Base-by-base conservation (phyloP, 768 basidiomycete genomes). In the Pisolithus microcarpus region DNA sequence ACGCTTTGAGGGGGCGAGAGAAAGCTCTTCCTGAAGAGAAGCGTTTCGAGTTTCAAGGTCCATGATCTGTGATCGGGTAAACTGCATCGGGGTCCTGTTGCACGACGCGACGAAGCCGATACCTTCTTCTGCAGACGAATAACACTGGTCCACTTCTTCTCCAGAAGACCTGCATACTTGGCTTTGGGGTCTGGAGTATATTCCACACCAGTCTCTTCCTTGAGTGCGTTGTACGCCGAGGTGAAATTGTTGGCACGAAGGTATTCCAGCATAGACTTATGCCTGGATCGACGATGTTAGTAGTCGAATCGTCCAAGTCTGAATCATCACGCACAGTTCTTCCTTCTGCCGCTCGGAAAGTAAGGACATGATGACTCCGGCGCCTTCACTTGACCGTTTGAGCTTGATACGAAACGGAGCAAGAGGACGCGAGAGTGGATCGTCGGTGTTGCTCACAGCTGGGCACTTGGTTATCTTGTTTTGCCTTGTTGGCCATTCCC, bases 131-230 rank as follows among this genome's bases (percentile, higher is more conserved):
- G 94, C 65, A 97, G 69, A 57, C 94, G 79, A 52, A 97, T 94
- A 31, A 96, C 91, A 62, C 87, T 90, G 45, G 91, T 95, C 94
- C 94, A 97, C 69, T 97, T 97, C 84, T 95, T 95, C 74, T 91
- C 94, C 53, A 97, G 71, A 51, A 97, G 71, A 1, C 92, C 93
- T 1, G 84, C 82, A 61, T 84, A 86, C 65, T 89, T 87, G 46
- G 90, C 82, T 64, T 88, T 91, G 21, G 90, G 82, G 73, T 95
- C 92, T 15, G 87, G 88, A 4, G 77, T 75, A 65, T 86, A 88
- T 53, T 84, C 80, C 24, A 77, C 63, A 50, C 76, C 74, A 30
- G 75, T 68, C 52, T 82, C 79, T 38, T 71, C 63, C 62, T 78
- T 80, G 54, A 80, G 67, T 21, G 81, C 78, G 56, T 80, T 76